phyloP scores from a whole-genome alignment of 2,329 filamentous ascomycete species.

The Huntiella savannae region DNA sequence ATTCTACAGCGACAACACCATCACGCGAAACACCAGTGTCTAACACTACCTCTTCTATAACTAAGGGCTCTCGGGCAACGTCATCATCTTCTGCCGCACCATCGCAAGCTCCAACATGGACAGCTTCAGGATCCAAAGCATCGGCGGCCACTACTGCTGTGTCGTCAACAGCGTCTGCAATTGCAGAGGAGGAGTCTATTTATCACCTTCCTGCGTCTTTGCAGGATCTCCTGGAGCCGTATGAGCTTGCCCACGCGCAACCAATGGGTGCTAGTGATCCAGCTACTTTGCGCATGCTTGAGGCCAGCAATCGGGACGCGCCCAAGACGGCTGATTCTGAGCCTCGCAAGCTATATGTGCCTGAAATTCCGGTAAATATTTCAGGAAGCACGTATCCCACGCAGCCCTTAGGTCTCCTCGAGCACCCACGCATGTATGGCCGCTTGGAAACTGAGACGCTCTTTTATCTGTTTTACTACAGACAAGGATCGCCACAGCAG shows the following conservation, averaged over 20 bases:
- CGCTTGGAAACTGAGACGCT: slow-evolving; percentile 88
- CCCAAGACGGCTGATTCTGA: slow-evolving; percentile 66
- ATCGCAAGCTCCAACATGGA: too few relatives aligned
- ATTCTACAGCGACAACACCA: background rate
- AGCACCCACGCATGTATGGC: slow-evolving; percentile 72
- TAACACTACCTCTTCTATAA: background rate
- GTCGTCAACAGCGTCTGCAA: slow-evolving; percentile 15
- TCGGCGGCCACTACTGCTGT: background rate
- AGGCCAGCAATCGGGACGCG: slow-evolving; percentile 50
- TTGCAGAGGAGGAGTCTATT: slow-evolving; percentile 52
- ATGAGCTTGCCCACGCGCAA: slow-evolving; percentile 62
- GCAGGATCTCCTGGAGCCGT: slow-evolving; percentile 79
- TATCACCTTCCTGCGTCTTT: slow-evolving; percentile 82
- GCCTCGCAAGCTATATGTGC: slow-evolving; percentile 65
- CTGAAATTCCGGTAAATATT: slow-evolving; percentile 56
- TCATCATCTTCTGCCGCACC: too few relatives aligned
- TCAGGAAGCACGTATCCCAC: slow-evolving; percentile 75
- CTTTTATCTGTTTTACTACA: slow-evolving; percentile 99
- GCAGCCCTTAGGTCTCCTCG: slow-evolving; percentile 77
- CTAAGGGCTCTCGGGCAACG: too few relatives aligned
- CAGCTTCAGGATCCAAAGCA: too few relatives aligned
- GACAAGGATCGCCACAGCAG: slow-evolving; percentile 88
- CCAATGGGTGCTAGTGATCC: slow-evolving; percentile 41
- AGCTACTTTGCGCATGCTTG: slow-evolving; percentile 54
- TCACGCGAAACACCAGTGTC: background rate